A percentile compares a stretch with the other conserved stretches of the same genome.
These are phyloP conservation scores for Capsella rubella DNA, from an alignment of 441 rosid species.

Conservation along the genomic window DNA sequence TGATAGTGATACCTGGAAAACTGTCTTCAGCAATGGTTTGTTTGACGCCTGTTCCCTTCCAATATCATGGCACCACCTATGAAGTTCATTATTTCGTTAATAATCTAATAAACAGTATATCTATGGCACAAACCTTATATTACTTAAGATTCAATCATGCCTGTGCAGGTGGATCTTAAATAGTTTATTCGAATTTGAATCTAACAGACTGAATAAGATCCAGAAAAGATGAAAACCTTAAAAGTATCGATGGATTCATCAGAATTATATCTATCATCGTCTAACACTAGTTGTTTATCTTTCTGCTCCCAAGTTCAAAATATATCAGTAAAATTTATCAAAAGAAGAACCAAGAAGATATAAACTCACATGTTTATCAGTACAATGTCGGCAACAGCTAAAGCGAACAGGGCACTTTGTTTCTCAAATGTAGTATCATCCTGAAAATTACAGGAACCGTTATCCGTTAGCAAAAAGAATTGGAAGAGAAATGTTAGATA, in stretches of 20 bases:
- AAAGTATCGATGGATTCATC: neutral
- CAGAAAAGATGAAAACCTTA: neutral
- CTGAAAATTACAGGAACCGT: constrained; percentile 49
- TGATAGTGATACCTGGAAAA: constrained; percentile 68
- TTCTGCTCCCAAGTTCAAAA: neutral
- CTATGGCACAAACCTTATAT: neutral
- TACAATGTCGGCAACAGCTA: constrained; percentile 90
- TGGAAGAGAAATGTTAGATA: neutral
- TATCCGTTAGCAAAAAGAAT: neutral
- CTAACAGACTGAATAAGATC: neutral
- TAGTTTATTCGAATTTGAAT: neutral
- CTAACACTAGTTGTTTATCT: neutral
- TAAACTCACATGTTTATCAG: constrained; percentile 86
- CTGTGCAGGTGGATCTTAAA: neutral
- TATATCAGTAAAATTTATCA: constrained; percentile 20
- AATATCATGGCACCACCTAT: constrained; percentile 98
- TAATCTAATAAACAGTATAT: constrained; percentile 2
- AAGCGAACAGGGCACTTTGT: constrained; percentile 89
- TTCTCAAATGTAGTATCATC: constrained; percentile 97
- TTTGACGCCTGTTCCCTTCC: constrained; percentile 97
- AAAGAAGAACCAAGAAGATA: neutral
- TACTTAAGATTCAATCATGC: neutral
- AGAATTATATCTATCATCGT: neutral
- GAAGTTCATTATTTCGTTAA: constrained; percentile 40
- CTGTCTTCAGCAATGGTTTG: constrained; percentile 88